Conservation (phyloP, 1,139 yeast species). For the Hansenula lynferdii region DNA sequence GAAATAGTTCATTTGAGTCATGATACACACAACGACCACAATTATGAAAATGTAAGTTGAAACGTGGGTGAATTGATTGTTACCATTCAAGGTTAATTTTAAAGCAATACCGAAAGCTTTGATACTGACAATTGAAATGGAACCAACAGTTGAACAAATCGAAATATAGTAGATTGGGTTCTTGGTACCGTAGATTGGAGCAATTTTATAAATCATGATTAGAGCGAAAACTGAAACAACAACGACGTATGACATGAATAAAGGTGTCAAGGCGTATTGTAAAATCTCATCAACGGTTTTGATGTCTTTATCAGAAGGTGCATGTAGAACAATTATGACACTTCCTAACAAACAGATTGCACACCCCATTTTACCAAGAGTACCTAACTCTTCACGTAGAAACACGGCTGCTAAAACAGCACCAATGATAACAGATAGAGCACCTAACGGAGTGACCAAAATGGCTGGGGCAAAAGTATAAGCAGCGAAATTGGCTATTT, state of each 20-base stretch:
- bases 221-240: constrained; percentile 61
- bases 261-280: constrained; percentile 75
- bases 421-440: constrained; percentile 83
- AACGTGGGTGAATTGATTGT: constrained; percentile 81
- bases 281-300: constrained; percentile 86
- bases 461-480: constrained; percentile 95
- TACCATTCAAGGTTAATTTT: constrained; percentile 81
- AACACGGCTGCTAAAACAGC: constrained; percentile 86
- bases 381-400: constrained; percentile 81
- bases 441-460: constrained; percentile 88
- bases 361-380: constrained; percentile 91
- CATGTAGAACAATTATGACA: constrained; percentile 85
- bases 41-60: constrained; percentile 78
- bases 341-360: constrained; percentile 88
- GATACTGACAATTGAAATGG: constrained; percentile 87
- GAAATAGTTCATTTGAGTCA: constrained; percentile 91
- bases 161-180: constrained; percentile 90
- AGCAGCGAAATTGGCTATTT: constrained; percentile 90
- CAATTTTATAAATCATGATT: constrained; percentile 79
- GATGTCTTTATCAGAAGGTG: constrained; percentile 90
- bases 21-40: constrained; percentile 76
- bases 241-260: constrained; percentile 64
- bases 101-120: constrained; percentile 93
- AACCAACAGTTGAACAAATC: constrained; percentile 87
- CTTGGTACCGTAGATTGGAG: constrained; percentile 73